Evolutionary conservation across 352 stramenopile genomes (phyloP).

Genomic region (Phytophthora cryptogea): DNA sequence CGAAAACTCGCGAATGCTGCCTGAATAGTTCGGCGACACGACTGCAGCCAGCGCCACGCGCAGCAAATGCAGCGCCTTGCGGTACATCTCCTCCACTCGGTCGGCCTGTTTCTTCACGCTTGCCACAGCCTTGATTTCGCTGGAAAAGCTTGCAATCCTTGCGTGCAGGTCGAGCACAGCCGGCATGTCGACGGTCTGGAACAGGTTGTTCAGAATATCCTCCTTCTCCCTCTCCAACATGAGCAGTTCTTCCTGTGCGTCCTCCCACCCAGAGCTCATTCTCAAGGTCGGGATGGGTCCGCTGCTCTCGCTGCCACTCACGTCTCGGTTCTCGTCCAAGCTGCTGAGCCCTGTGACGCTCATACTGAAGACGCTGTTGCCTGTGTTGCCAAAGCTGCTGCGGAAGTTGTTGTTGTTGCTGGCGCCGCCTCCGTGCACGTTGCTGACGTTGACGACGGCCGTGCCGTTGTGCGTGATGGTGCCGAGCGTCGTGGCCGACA

Average conservation of each 20-base stretch:
- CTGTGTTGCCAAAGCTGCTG: slow-evolving; percentile 26
- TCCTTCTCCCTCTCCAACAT: slow-evolving; percentile 74
- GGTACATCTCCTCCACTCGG: slow-evolving; percentile 69
- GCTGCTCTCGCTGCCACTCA: slow-evolving; percentile 43
- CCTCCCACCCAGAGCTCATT: slow-evolving; percentile 43
- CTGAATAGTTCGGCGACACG: slow-evolving; percentile 71
- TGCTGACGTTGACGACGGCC: slow-evolving; percentile 41
- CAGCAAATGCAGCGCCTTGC: slow-evolving; percentile 76
- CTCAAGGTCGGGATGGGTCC: slow-evolving; percentile 26
- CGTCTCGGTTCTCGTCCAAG: slow-evolving; percentile 33
- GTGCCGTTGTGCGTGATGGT: slow-evolving; percentile 41
- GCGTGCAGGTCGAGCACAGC: slow-evolving; percentile 74
- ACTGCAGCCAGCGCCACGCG: slow-evolving; percentile 71
- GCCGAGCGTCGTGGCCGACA: slow-evolving; percentile 63
- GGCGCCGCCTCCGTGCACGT: slow-evolving; percentile 26
- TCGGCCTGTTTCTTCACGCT: slow-evolving; percentile 81
- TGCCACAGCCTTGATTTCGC: slow-evolving; percentile 79
- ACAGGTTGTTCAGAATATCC: slow-evolving; percentile 69
- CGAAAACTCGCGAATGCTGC: slow-evolving; percentile 77
- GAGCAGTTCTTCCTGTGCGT: slow-evolving; percentile 63
- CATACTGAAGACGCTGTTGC: slow-evolving; percentile 29
- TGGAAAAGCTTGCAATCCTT: slow-evolving; percentile 72
- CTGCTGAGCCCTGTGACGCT: slow-evolving; percentile 23
- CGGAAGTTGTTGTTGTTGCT: slow-evolving; percentile 14
- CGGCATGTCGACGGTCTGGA: slow-evolving; percentile 59